phyloP scores from a whole-genome alignment of 352 stramenopile genomes.

The Pythium aphanidermatum region DNA sequence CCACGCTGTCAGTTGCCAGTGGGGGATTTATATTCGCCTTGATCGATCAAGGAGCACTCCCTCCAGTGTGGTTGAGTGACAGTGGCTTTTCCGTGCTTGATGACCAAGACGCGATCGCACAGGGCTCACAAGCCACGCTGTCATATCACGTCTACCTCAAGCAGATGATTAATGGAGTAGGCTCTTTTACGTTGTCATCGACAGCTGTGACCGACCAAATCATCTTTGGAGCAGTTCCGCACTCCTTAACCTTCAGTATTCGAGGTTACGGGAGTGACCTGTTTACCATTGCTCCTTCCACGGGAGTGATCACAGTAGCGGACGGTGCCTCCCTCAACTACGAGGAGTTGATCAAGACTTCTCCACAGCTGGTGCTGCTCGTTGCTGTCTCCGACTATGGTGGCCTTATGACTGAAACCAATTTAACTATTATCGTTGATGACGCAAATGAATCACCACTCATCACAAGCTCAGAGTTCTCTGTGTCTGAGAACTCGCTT shows the following conservation, averaged over 20 bases:
- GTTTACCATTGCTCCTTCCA: conserved; percentile 8
- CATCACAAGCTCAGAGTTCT: conserved; percentile 26
- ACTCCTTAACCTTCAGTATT: conserved; percentile 7
- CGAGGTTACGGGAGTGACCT: conserved; percentile 7
- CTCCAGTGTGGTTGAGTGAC: conserved; percentile 9
- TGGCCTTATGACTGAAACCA: conserved; percentile 30
- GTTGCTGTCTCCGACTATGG: conserved; percentile 31
- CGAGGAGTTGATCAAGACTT: conserved; percentile 18
- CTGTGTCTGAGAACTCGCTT: conserved; percentile 38
- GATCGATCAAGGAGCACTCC: conserved; percentile 14
- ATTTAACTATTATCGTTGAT: conserved; percentile 35
- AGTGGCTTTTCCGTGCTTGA: conserved; percentile 5
- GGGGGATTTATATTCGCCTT: conserved; percentile 14
- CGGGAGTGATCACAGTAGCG: conserved; percentile 21
- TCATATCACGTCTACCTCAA: conserved; percentile 19
- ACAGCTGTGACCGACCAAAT: conserved; percentile 4
- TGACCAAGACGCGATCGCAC: conserved; percentile 1
- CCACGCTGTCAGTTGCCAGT: conserved; percentile 17
- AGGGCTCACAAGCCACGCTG: conserved; percentile 8
- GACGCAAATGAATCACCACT: conserved; percentile 42
- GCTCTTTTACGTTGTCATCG: conserved; percentile 1
- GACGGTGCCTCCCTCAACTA: conserved; percentile 24
- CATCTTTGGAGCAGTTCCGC: conserved; percentile 15
- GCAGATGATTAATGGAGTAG: background rate
- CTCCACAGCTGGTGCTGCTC: conserved; percentile 6